These are phyloP conservation scores for Penicillium crustosum DNA, from an alignment of 2,329 filamentous ascomycete species.

Conservation along the genomic window DNA sequence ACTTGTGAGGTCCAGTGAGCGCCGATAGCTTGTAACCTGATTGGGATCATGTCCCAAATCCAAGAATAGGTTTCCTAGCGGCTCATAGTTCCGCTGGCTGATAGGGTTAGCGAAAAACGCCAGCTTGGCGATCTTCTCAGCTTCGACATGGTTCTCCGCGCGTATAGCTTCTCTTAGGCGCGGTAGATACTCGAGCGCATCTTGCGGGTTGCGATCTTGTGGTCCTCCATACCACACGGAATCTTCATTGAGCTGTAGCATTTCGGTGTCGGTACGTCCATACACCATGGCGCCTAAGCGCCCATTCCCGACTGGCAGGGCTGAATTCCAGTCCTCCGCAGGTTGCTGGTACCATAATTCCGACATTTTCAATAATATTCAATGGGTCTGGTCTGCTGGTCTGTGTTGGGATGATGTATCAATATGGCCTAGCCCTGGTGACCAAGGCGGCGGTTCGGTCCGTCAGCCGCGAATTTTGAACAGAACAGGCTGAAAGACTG, in stretches of 20 bases:
- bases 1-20: constrained; percentile 42
- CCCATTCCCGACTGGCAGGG: constrained; percentile 53
- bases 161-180: constrained; percentile 45
- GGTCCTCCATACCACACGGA: constrained; percentile 50
- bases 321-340: constrained; percentile 39
- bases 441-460: constrained; percentile 4
- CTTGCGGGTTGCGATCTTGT: constrained; percentile 45
- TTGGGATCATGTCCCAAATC: constrained; percentile 40
- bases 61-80: constrained; percentile 43
- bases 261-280: constrained; percentile 46
- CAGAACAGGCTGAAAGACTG: neutral
- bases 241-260: constrained; percentile 51
- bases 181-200: constrained; percentile 40
- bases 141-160: constrained; percentile 41
- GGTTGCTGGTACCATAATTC: constrained; percentile 33
- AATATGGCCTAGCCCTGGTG: neutral
- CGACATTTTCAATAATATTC: constrained; percentile 16
- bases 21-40: constrained; percentile 36
- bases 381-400: neutral
- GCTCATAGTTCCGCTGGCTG: constrained; percentile 52
- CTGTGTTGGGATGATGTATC: neutral
- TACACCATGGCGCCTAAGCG: constrained; percentile 50
- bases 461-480: neutral
- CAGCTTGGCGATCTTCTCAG: constrained; percentile 42
- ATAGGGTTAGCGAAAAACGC: constrained; percentile 50